Evolutionary conservation across 179 eudicot species (phyloP), one percentile per base, ranked within the genome.

Genomic region (Heliamphora pulchella): DNA sequence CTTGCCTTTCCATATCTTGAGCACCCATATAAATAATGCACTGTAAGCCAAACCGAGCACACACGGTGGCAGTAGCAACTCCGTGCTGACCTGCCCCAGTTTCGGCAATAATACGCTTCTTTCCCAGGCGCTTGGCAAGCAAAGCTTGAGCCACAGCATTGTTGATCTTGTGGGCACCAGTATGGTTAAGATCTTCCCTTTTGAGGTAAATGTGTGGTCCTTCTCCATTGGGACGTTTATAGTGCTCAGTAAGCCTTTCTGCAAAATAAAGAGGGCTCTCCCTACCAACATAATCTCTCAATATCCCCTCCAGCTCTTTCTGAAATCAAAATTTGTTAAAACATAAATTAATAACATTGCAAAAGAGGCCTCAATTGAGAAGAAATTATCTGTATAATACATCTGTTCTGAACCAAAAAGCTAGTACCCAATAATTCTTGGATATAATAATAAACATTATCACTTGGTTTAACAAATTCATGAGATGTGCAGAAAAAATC

Each of bases 21-120:
- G 81, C 86, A 67, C 93, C 96, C 98, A 94, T 94, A 69, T 90
- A 84, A 59, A 94, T 78, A 3, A 85, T 67, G 76, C 98, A 93
- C 2, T 85, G 47, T 67, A 93, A 87, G 1, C 87, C 96, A 75
- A 94, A 91, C 78, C 91, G 87, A 20, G 98, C 97, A 75, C 94
- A 89, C 1, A 89, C 93, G 17, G 98, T 93, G 2, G 98, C 97
- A 0, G 93, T 85, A 20, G 98, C 98, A 66, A 94, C 91, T 10
- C 98, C 98, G 76, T 94, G 96, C 71, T 93, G 96, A 66, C 98
- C 98, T 10, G 97, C 90, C 8, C 97, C 96, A n/a, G 97, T 94
- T 85, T 94, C 93, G 2, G 94, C 93, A 57, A 94, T 89, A 46
- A 94, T 86, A 70, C 88, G 94, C 39, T 81, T 69, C 83, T 87